These are phyloP conservation scores for Serpula lacrymans DNA, from an alignment of 768 basidiomycete species.

Conservation along the genomic window DNA sequence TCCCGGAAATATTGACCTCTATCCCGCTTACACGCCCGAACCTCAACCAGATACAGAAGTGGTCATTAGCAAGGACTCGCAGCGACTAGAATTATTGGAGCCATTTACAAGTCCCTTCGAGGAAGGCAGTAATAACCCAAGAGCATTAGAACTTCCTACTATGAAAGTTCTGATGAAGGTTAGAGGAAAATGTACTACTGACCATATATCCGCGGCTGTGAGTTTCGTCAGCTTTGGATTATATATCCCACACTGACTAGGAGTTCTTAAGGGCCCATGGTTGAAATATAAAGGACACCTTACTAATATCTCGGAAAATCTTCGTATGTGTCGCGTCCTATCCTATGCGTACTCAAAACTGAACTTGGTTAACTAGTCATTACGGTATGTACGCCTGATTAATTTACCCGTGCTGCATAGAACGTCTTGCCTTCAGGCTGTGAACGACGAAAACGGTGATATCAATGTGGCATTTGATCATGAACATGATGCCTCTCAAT, in stretches of 20 bases:
- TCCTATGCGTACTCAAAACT: slow-evolving; percentile 2
- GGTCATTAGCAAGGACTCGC: slow-evolving; percentile 72
- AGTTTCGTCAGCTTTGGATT: slow-evolving; percentile 21
- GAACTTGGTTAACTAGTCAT: slow-evolving; percentile 55
- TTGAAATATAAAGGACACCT: slow-evolving; percentile 98
- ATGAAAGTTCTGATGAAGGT: slow-evolving; percentile 88
- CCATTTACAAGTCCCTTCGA: slow-evolving; percentile 83
- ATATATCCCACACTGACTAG: no score
- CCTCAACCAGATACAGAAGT: slow-evolving; percentile 77
- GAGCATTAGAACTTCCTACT: slow-evolving; percentile 71
- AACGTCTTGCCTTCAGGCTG: slow-evolving; percentile 50
- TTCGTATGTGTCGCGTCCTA: slow-evolving; percentile 55
- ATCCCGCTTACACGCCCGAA: slow-evolving; percentile 69
- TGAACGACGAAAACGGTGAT: slow-evolving; percentile 92
- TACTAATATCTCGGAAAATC: slow-evolving; percentile 94
- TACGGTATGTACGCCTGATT: slow-evolving; percentile 48
- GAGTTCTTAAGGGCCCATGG: slow-evolving; percentile 77
- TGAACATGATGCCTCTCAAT: slow-evolving; percentile 42
- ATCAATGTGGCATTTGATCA: slow-evolving; percentile 90
- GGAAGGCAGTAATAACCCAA: slow-evolving; percentile 36
- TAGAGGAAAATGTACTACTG: slow-evolving; percentile 98
- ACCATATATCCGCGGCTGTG: slow-evolving; percentile 96
- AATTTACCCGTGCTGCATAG: not conserved
- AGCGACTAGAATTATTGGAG: slow-evolving; percentile 81
- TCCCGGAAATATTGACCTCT: slow-evolving; percentile 66